Percentiles rank a stretch among this genome's conserved stretches.
phyloP scores from a whole-genome alignment of 2,329 filamentous ascomycete species.

The Colletotrichum orbiculare region DNA sequence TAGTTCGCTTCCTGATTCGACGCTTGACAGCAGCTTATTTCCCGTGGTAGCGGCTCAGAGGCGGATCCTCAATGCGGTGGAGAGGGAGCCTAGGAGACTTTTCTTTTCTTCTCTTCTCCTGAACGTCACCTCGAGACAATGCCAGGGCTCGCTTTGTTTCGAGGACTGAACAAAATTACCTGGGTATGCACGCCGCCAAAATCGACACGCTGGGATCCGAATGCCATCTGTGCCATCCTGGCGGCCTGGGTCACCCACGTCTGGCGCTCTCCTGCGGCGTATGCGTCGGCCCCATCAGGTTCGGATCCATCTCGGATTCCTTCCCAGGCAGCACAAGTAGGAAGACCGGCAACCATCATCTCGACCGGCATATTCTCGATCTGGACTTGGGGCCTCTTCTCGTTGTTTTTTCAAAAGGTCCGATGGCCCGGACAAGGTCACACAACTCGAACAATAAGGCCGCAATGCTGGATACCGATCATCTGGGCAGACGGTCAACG shows the following conservation, averaged over 20 bases:
- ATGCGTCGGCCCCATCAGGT: no score
- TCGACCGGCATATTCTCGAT: no score
- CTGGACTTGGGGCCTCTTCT: no score
- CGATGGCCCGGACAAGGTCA: no score
- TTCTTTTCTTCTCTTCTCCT: constrained; percentile 26
- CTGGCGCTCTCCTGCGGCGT: no score
- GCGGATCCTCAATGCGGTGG: constrained; percentile 29
- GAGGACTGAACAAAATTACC: constrained; percentile 31
- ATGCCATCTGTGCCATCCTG: constrained; percentile 26
- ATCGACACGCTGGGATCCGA: constrained; percentile 15
- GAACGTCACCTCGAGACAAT: constrained; percentile 21
- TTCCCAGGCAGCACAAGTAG: background rate
- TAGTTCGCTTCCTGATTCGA: constrained; percentile 12
- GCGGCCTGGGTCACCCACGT: background rate
- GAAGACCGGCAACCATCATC: no score
- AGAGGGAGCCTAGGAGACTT: constrained; percentile 6
- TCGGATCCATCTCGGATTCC: background rate
- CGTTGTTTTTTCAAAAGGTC: no score
- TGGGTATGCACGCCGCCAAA: constrained; percentile 26
- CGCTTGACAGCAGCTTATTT: constrained; percentile 33
- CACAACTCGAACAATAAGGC: background rate
- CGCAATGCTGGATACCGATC: constrained; percentile 5
- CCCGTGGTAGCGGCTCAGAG: constrained; percentile 24
- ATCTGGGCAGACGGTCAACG: constrained; percentile 5
- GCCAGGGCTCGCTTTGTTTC: constrained; percentile 35